A percentile compares a stretch with the other conserved stretches of the same genome.
phyloP scores from a whole-genome alignment of 192 early-diverging fungal species.

The Backusella circina region DNA sequence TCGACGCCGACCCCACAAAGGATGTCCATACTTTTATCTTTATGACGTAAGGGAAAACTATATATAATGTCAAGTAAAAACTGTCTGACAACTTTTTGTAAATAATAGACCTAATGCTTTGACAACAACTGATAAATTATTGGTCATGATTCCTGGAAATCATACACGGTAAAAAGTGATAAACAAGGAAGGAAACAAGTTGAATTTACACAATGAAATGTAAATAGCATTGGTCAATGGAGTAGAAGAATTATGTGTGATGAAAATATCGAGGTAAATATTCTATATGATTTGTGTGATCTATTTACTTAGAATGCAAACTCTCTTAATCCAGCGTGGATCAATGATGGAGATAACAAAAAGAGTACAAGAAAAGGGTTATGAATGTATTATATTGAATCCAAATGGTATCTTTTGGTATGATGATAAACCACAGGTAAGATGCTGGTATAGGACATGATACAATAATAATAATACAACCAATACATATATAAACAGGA shows the following conservation, averaged over 20 bases:
- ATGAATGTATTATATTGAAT: conserved; percentile 33
- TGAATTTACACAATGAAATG: not conserved
- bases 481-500: conserved; percentile 4
- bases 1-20: conserved; percentile 3
- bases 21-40: conserved; percentile 20
- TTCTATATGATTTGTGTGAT: not conserved
- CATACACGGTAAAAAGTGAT: conserved; percentile 15
- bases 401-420: conserved; percentile 31
- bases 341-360: conserved; percentile 23
- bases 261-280: conserved; percentile 26
- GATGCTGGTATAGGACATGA: too few species aligned
- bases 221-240: conserved; percentile 30
- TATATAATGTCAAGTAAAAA: too few species aligned
- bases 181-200: not conserved
- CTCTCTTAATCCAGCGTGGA: conserved; percentile 1
- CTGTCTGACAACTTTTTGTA: not conserved
- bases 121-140: conserved; percentile 28
- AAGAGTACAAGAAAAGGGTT: conserved; percentile 16
- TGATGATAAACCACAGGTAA: conserved; percentile 16
- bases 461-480: too few species aligned
- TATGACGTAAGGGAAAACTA: conserved; percentile 24
- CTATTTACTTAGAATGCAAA: not conserved
- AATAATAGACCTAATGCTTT: conserved; percentile 25
- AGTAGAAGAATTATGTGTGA: conserved; percentile 33
- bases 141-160: conserved; percentile 29